phyloP scores from a whole-genome alignment of 176 grass and related monocot genomes.

The Hordeum marinum region DNA sequence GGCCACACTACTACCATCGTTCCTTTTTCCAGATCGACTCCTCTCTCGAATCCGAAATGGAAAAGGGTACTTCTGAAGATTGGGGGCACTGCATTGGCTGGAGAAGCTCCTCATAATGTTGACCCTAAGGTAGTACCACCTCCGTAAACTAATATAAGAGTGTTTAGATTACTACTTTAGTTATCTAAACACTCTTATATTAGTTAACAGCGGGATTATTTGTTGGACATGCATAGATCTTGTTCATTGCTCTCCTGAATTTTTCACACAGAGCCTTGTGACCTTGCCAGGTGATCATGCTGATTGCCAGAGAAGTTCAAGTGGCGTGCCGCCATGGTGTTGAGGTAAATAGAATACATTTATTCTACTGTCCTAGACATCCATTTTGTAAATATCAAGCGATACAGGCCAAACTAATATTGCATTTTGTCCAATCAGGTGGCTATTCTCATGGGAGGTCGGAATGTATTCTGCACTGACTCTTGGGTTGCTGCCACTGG shows the following conservation, averaged over 20 bases:
- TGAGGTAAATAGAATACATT: slow-evolving; percentile 44
- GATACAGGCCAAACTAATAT: not conserved
- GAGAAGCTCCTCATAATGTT: slow-evolving; percentile 59
- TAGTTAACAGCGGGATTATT: no score
- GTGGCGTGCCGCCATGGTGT: slow-evolving; percentile 65
- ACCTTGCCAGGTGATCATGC: slow-evolving; percentile 68
- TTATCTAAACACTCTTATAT: no score
- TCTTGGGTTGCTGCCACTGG: slow-evolving; percentile 78
- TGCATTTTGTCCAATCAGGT: slow-evolving; percentile 47
- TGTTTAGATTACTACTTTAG: no score
- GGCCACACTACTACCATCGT: slow-evolving; percentile 10
- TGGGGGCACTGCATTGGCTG: slow-evolving; percentile 57
- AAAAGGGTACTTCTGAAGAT: slow-evolving; percentile 92
- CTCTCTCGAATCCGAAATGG: slow-evolving; percentile 64
- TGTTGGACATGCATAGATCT: not conserved
- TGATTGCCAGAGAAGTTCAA: slow-evolving; percentile 90
- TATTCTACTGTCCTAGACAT: not conserved
- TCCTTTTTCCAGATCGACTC: slow-evolving; percentile 25
- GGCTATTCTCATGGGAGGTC: slow-evolving; percentile 77
- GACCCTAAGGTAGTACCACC: slow-evolving; percentile 95
- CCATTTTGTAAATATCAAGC: not conserved
- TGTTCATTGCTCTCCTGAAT: not conserved
- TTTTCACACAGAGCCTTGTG: not conserved
- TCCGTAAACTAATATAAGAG: no score
- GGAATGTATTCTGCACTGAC: slow-evolving; percentile 85